Base-by-base conservation (phyloP, 768 basidiomycete genomes). In the Agaricus blazei region DNA sequence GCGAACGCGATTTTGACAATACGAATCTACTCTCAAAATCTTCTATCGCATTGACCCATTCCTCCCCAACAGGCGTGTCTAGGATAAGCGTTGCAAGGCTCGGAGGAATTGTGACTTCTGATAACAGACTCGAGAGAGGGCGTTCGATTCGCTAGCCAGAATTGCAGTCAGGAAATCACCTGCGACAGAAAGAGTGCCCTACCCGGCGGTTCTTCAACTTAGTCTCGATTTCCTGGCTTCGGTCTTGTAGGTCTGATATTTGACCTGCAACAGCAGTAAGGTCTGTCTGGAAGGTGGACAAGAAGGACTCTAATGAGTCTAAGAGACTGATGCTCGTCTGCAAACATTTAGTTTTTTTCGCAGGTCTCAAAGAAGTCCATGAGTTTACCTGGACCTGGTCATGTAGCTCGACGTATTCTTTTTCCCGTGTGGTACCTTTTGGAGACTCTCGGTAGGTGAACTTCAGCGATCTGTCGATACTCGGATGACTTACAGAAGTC, bases 271-370 rank as follows among this genome's bases (percentile, higher is more conserved):
- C 97, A 1, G 88, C 87, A 4, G 93, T 90, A 23, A 99, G 77
- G 68, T 99, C 96, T 62, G 79, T 88, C 70, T 98, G 96, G 65
- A 99, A 99, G 0, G 91, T 97, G 2, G 93, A 93, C 9, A 99
- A 79, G 69, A 98, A 98, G 1, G 84, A 78, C 61, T 97, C 88
- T 3, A 99, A 78, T 1, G 92, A 92, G 64, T 93, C 87, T 51
- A 99, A 77, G 19, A 98, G 80, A 56, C 77, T 78, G 12, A 90
- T 80, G 64, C 95, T 96, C 14, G 91, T 88, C 96, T 99, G 67
- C 7, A 26, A 24, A 28, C 36, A 38, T 40, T 52, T 61, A 37
- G 51, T 55, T 55, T 60, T 60, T 31, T 28, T 27, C 43, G 9
- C 3, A 53, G 48, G 29, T 8, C 37, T 23, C 44, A 27, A 27